A percentile compares a stretch with the other conserved stretches of the same genome.
Conservation (phyloP, 495 filamentous ascomycete genomes). For the Penicillium antarcticum region DNA sequence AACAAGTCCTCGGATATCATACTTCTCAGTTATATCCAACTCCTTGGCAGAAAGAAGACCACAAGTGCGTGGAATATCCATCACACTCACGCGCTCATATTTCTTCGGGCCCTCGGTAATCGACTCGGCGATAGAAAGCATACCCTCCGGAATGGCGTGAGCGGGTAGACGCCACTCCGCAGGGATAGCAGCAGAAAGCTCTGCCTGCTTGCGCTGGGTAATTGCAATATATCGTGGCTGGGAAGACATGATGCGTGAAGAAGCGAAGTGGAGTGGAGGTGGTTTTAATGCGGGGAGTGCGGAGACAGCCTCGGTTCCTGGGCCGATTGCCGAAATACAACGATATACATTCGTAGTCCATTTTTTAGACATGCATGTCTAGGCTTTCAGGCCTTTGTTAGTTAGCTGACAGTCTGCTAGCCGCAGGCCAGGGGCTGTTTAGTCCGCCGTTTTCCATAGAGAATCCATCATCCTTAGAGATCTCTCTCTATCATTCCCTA, state of each 20-base stretch:
- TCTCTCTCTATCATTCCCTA: too few species aligned
- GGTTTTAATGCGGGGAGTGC: conserved; percentile 1
- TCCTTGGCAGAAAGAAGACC: conserved; percentile 52
- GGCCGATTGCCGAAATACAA: too few species aligned
- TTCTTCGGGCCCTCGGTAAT: conserved; percentile 30
- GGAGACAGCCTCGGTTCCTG: conserved; percentile 2
- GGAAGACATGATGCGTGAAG: conserved; percentile 12
- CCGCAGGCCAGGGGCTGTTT: too few species aligned
- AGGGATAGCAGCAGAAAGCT: conserved; percentile 44
- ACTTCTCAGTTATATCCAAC: conserved; percentile 56
- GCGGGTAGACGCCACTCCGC: conserved; percentile 42
- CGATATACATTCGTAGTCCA: too few species aligned
- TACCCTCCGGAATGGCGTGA: conserved; percentile 32
- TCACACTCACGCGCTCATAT: conserved; percentile 37
- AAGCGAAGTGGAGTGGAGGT: not conserved
- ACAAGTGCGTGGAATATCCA: conserved; percentile 44
- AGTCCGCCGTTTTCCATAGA: too few species aligned
- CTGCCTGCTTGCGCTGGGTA: conserved; percentile 43
- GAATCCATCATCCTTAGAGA: too few species aligned
- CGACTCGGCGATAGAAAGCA: conserved; percentile 41
- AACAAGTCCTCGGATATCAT: conserved; percentile 49
- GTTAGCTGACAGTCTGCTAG: too few species aligned
- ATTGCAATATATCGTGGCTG: conserved; percentile 27
- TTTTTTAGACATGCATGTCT: too few species aligned
- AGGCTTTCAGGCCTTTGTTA: too few species aligned